A percentile compares a stretch with the other conserved stretches of the same genome.
These are phyloP conservation scores for Boletellus emodensis DNA, from an alignment of 768 basidiomycete species.

Conservation along the genomic window DNA sequence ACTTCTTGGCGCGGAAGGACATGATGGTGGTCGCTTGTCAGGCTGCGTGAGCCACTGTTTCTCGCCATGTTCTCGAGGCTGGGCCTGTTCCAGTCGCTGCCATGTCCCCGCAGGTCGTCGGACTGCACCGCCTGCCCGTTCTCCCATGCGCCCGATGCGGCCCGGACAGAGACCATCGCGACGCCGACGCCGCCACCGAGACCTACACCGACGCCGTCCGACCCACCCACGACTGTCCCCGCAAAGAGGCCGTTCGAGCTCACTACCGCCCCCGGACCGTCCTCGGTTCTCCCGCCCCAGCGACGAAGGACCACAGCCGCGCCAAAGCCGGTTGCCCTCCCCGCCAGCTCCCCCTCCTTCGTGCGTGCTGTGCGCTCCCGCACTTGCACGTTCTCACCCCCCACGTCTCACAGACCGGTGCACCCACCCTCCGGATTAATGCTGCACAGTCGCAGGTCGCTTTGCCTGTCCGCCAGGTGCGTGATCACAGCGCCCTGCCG, in stretches of 20 bases:
- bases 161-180: constrained; percentile 17
- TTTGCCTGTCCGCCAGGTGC: constrained; percentile 69
- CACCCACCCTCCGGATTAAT: constrained; percentile 61
- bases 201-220: neutral
- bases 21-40: neutral
- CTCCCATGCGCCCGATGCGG: constrained; percentile 49
- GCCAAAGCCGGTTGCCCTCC: constrained; percentile 41
- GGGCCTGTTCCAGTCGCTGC: constrained; percentile 51
- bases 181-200: neutral
- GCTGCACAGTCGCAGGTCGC: constrained; percentile 69
- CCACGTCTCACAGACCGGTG: constrained; percentile 43
- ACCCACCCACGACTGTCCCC: constrained; percentile 30
- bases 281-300: constrained; percentile 40
- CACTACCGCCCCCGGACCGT: constrained; percentile 41
- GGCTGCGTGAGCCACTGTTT: too few relatives aligned
- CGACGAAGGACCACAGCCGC: constrained; percentile 51
- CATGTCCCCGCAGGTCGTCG: constrained; percentile 51
- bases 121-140: constrained; percentile 61
- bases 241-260: constrained; percentile 47
- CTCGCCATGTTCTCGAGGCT: constrained; percentile 62
- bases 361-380: constrained; percentile 10
- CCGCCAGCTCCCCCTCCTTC: constrained; percentile 35
- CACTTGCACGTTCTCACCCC: neutral
- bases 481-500: constrained; percentile 8
- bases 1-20: neutral